phyloP scores from a whole-genome alignment of 1,139 yeast species.

The Taphrina deformans region DNA sequence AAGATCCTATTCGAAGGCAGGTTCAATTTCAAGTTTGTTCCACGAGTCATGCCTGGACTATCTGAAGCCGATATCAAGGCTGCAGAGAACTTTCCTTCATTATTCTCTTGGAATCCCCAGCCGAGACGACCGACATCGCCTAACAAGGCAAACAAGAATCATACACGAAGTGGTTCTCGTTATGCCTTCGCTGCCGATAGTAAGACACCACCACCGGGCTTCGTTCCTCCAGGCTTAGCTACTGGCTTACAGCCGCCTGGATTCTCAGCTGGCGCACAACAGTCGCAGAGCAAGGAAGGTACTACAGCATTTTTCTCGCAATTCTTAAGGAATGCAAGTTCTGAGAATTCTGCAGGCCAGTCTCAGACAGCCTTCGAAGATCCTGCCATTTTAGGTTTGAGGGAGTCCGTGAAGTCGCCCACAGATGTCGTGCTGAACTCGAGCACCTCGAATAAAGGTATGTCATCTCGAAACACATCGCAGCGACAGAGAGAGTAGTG shows the following conservation, averaged over 20 bases:
- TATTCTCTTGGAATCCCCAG: constrained; percentile 23
- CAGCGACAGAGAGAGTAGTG: not conserved
- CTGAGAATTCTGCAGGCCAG: not conserved
- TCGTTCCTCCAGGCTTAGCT: constrained; percentile 29
- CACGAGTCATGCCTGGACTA: constrained; percentile 21
- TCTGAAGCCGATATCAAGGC: constrained; percentile 25
- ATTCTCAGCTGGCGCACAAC: constrained; percentile 1
- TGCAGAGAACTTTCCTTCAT: constrained; percentile 16
- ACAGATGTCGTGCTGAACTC: not conserved
- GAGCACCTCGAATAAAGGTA: not conserved
- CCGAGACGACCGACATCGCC: constrained; percentile 22
- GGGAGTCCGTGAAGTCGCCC: constrained; percentile 2
- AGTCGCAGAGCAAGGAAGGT: not conserved
- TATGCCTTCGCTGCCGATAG: constrained; percentile 27
- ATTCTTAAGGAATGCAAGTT: constrained; percentile 2
- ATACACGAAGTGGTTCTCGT: constrained; percentile 25
- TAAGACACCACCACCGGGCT: constrained; percentile 27
- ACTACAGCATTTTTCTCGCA: constrained; percentile 16
- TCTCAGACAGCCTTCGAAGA: not conserved
- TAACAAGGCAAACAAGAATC: constrained; percentile 8
- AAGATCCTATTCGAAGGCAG: constrained; percentile 1
- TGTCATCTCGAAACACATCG: not conserved
- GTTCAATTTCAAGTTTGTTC: constrained; percentile 14
- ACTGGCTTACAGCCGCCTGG: constrained; percentile 28
- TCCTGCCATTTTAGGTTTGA: constrained; percentile 9